Evolutionary conservation across 495 filamentous ascomycete species (phyloP).

Genomic region (Penicillium canariense): DNA sequence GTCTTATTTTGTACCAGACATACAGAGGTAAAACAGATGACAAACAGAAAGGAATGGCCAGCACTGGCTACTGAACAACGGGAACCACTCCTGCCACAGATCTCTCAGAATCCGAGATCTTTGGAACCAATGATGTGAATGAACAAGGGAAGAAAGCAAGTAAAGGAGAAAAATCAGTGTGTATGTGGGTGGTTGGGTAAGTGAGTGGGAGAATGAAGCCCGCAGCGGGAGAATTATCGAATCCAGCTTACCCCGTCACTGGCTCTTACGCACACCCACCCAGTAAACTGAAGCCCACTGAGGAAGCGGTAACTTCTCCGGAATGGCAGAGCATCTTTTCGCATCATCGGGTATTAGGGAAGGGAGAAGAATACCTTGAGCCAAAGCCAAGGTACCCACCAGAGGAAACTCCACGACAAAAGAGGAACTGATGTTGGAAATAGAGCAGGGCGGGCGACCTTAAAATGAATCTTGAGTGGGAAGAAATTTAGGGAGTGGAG

Average conservation of each 20-base stretch:
- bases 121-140: neutral
- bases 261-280: neutral
- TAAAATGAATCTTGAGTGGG: neutral
- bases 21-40: neutral
- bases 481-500: neutral
- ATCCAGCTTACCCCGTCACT: neutral
- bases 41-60: neutral
- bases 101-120: neutral
- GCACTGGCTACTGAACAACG: neutral
- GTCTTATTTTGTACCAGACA: too few species aligned
- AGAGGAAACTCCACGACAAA: neutral
- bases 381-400: neutral
- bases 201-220: too few species aligned
- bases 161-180: neutral
- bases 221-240: neutral
- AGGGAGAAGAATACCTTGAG: neutral
- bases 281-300: conserved; percentile 1
- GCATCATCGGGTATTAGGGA: neutral
- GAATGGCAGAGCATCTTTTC: neutral
- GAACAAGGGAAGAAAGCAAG: neutral
- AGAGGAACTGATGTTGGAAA: neutral
- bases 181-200: too few species aligned
- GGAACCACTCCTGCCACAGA: neutral
- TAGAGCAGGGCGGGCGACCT: neutral
- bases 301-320: neutral